Percentiles rank a stretch among this genome's conserved stretches.
These are phyloP conservation scores for Acrocalymma vagum DNA, from an alignment of 2,329 filamentous ascomycete genomes.

Conservation along the genomic window DNA sequence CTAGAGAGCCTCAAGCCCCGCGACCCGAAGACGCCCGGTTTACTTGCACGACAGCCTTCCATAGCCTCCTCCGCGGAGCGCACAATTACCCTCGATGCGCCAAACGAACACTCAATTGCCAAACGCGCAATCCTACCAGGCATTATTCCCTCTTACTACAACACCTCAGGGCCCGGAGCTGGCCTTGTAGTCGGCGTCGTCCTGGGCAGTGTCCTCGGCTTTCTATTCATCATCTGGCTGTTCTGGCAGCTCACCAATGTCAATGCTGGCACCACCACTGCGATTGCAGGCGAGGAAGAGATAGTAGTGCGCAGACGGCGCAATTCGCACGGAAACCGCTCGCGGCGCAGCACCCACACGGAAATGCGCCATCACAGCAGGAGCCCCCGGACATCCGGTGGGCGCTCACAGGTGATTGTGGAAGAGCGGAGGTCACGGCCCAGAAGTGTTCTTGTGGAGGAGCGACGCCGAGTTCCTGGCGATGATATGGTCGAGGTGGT, in stretches of 20 bases:
- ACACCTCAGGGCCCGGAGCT: slow-evolving; percentile 60
- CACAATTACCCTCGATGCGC: slow-evolving; percentile 19
- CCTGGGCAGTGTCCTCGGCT: slow-evolving; percentile 62
- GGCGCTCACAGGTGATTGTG: slow-evolving; percentile 46
- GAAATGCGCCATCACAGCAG: slow-evolving; percentile 50
- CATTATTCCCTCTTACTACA: slow-evolving; percentile 70
- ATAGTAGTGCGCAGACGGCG: slow-evolving; percentile 59
- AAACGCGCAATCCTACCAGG: slow-evolving; percentile 31
- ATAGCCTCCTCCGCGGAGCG: slow-evolving; percentile 15
- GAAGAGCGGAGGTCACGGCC: slow-evolving; percentile 43
- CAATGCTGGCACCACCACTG: slow-evolving; percentile 35
- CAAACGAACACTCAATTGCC: slow-evolving; percentile 18
- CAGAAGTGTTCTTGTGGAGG: slow-evolving; percentile 55
- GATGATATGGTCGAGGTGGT: slow-evolving; percentile 67
- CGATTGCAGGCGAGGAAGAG: slow-evolving; percentile 62
- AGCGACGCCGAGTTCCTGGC: slow-evolving; percentile 52
- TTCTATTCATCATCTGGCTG: slow-evolving; percentile 63
- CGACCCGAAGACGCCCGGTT: slow-evolving; percentile 18
- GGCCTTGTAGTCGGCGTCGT: slow-evolving; percentile 69
- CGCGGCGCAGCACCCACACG: slow-evolving; percentile 36
- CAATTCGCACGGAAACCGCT: slow-evolving; percentile 41
- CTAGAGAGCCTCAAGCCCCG: slow-evolving; percentile 32
- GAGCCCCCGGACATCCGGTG: slow-evolving; percentile 41
- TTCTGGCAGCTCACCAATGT: slow-evolving; percentile 52
- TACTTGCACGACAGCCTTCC: slow-evolving; percentile 26